Evolutionary conservation across 2,329 filamentous ascomycete species (phyloP).

Genomic region (Alternaria sp.): DNA sequence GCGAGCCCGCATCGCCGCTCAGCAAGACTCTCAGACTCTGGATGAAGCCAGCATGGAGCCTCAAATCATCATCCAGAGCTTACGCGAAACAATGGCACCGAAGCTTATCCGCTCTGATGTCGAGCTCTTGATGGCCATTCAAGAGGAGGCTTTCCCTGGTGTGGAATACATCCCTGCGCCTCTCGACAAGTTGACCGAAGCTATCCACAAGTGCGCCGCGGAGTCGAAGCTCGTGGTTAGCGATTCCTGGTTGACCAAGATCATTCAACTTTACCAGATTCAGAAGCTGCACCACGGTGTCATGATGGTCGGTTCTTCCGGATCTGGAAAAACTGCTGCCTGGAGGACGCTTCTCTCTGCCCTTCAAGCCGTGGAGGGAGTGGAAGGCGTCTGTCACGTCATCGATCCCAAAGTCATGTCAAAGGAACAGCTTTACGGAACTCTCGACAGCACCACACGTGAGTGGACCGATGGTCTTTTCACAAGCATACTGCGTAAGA

Average conservation of each 20-base stretch:
- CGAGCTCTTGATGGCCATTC: constrained; percentile 83
- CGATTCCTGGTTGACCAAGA: constrained; percentile 96
- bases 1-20: constrained; percentile 73
- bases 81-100: constrained; percentile 96
- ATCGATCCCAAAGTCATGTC: constrained; percentile 99
- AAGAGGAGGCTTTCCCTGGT: constrained; percentile 86
- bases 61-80: constrained; percentile 97
- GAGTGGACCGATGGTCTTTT: constrained; percentile 99
- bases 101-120: constrained; percentile 95
- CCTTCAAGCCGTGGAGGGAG: constrained; percentile 84
- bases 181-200: constrained; percentile 76
- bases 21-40: constrained; percentile 61
- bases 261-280: constrained; percentile 96
- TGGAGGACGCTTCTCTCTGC: constrained; percentile 94
- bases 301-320: constrained; percentile 99
- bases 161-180: constrained; percentile 92
- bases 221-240: constrained; percentile 89
- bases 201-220: constrained; percentile 80
- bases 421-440: constrained; percentile 96
- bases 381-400: constrained; percentile 94
- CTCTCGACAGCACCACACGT: constrained; percentile 91
- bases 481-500: constrained; percentile 96
- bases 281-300: constrained; percentile 98
- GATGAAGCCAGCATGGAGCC: constrained; percentile 82
- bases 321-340: constrained; percentile 94